phyloP scores from a whole-genome alignment of 2,329 filamentous ascomycete genomes.

The Zasmidium angulare region DNA sequence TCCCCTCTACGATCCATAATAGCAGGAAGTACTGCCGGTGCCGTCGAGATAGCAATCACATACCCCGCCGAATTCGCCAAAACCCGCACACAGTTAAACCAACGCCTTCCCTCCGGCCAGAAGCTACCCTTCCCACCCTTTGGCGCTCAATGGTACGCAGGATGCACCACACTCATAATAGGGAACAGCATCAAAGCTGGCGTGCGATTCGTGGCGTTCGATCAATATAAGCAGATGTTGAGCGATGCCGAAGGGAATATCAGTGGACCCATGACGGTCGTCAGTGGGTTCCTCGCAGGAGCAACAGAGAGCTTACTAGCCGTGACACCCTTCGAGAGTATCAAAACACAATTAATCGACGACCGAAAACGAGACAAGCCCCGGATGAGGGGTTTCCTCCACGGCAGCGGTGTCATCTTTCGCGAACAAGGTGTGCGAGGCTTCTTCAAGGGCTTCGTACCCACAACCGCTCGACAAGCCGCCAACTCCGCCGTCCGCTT shows the following conservation, averaged over 20 bases:
- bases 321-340: conserved; percentile 95
- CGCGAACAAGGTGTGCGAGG: conserved; percentile 84
- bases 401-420: conserved; percentile 83
- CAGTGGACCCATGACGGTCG: conserved; percentile 83
- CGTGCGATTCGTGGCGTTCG: conserved; percentile 94
- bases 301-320: conserved; percentile 91
- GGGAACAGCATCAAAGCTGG: conserved; percentile 96
- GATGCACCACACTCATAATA: conserved; percentile 94
- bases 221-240: conserved; percentile 84
- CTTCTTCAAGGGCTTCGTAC: conserved; percentile 96
- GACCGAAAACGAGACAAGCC: conserved; percentile 85
- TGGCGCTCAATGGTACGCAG: conserved; percentile 92
- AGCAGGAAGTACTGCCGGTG: conserved; percentile 89
- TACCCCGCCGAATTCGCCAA: conserved; percentile 97
- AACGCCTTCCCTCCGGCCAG: conserved; percentile 72
- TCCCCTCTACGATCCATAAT: conserved; percentile 86
- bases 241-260: conserved; percentile 84
- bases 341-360: conserved; percentile 98
- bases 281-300: conserved; percentile 91
- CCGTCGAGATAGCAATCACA: conserved; percentile 92
- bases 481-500: conserved; percentile 93
- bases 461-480: conserved; percentile 89
- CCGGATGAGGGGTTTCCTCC: conserved; percentile 85
- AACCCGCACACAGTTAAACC: conserved; percentile 90
- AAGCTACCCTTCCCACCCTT: conserved; percentile 96